phyloP scores from a whole-genome alignment of 2,329 filamentous ascomycete genomes.

The Mycosphaerella arachidis region DNA sequence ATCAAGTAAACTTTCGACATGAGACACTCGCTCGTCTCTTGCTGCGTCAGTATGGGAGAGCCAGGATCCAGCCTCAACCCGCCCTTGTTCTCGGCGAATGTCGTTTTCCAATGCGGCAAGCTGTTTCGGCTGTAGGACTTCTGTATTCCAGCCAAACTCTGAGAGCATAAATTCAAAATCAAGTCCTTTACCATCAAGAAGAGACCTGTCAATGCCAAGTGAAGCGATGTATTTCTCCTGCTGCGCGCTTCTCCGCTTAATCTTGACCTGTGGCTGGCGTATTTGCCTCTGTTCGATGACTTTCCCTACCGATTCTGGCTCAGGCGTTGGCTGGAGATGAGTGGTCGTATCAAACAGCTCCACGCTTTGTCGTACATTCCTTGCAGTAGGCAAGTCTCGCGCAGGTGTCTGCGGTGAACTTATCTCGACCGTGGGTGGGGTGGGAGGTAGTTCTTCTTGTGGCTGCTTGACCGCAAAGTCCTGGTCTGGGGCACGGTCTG shows the following conservation, averaged over 20 bases:
- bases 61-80: slow-evolving; percentile 90
- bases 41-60: slow-evolving; percentile 69
- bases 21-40: slow-evolving; percentile 83
- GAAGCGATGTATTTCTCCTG: slow-evolving; percentile 73
- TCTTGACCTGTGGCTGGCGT: slow-evolving; percentile 27
- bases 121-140: slow-evolving; percentile 67
- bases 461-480: slow-evolving; percentile 5
- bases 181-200: slow-evolving; percentile 71
- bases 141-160: slow-evolving; percentile 84
- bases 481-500: background rate
- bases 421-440: slow-evolving; percentile 23
- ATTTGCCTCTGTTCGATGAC: slow-evolving; percentile 25
- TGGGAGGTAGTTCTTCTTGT: slow-evolving; percentile 6
- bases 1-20: slow-evolving; percentile 81
- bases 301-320: slow-evolving; percentile 15
- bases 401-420: slow-evolving; percentile 28
- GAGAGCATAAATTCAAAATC: slow-evolving; percentile 80
- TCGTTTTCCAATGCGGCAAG: slow-evolving; percentile 78
- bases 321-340: slow-evolving; percentile 9
- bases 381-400: slow-evolving; percentile 1
- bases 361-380: slow-evolving; percentile 11
- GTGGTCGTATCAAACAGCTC: slow-evolving; percentile 24
- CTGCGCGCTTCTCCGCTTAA: slow-evolving; percentile 63
- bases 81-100: slow-evolving; percentile 80
- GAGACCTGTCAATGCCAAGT: slow-evolving; percentile 68